A percentile compares a stretch with the other conserved stretches of the same genome.
Evolutionary conservation across 768 basidiomycete species (phyloP).

Genomic region (Phlebiopsis gigantea): DNA sequence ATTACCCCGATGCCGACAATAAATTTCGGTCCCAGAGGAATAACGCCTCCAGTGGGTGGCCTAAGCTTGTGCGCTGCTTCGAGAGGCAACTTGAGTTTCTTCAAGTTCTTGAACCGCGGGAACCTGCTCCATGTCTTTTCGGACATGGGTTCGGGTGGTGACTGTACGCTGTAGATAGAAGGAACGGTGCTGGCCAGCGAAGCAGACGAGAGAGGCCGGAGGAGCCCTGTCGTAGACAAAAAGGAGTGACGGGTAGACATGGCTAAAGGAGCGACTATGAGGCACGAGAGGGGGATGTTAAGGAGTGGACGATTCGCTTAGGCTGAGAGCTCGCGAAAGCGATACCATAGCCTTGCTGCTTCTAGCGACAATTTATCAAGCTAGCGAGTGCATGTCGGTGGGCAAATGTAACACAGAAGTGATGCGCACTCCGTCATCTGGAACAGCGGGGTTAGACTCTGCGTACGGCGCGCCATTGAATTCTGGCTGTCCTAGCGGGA

Average conservation of each 20-base stretch:
- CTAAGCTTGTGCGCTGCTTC: background rate
- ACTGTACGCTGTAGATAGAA: background rate
- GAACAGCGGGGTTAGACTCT: background rate
- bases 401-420: background rate
- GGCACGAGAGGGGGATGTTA: constrained; percentile 3
- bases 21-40: constrained; percentile 23
- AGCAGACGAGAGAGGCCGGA: constrained; percentile 17
- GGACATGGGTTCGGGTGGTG: background rate
- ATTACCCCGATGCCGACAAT: constrained; percentile 34
- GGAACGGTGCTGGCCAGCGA: constrained; percentile 1
- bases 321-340: background rate
- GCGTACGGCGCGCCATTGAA: background rate
- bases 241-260: constrained; percentile 33
- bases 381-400: background rate
- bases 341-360: background rate
- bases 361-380: background rate
- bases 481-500: background rate
- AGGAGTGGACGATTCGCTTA: background rate
- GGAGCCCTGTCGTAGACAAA: constrained; percentile 35
- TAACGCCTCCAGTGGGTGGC: constrained; percentile 17
- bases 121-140: background rate
- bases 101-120: background rate
- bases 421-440: background rate
- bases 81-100: background rate
- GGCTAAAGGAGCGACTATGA: constrained; percentile 9